Percentiles rank a stretch among this genome's conserved stretches.
phyloP scores from a whole-genome alignment of 2,329 filamentous ascomycete genomes.

The Emergomyces pasteurianus region DNA sequence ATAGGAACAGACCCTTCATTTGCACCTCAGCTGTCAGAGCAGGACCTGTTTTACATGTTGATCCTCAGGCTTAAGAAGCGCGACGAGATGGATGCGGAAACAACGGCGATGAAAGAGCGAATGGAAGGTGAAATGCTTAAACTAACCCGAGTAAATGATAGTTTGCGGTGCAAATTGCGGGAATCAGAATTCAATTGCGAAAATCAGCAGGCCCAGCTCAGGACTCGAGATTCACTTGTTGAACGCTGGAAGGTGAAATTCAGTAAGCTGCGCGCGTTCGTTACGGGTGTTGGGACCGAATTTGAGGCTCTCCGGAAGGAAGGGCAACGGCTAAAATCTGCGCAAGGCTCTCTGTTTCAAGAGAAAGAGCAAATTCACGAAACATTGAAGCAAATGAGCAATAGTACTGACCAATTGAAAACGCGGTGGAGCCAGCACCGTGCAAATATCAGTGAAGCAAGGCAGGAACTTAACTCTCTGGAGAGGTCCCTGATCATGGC shows the following conservation, averaged over 20 bases:
- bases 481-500: slow-evolving; percentile 16
- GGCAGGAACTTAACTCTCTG: slow-evolving; percentile 14
- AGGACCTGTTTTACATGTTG: slow-evolving; percentile 25
- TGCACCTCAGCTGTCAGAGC: slow-evolving; percentile 19
- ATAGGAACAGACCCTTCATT: neutral
- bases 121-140: slow-evolving; percentile 17
- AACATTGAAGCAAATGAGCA: slow-evolving; percentile 16
- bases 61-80: slow-evolving; percentile 23
- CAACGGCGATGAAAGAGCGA: slow-evolving; percentile 14
- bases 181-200: slow-evolving; percentile 11
- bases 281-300: slow-evolving; percentile 24
- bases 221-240: slow-evolving; percentile 15
- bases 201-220: slow-evolving; percentile 14
- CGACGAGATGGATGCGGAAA: slow-evolving; percentile 21
- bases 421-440: slow-evolving; percentile 12
- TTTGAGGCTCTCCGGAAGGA: slow-evolving; percentile 22
- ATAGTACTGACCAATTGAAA: slow-evolving; percentile 12
- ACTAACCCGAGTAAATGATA: slow-evolving; percentile 19
- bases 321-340: slow-evolving; percentile 17
- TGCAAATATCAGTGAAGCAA: slow-evolving; percentile 11
- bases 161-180: slow-evolving; percentile 16
- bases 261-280: slow-evolving; percentile 19
- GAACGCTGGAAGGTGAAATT: slow-evolving; percentile 26
- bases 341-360: slow-evolving; percentile 13
- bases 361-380: slow-evolving; percentile 17